Evolutionary conservation across 2,329 filamentous ascomycete species (phyloP).

Genomic region (Emergomyces orientalis): DNA sequence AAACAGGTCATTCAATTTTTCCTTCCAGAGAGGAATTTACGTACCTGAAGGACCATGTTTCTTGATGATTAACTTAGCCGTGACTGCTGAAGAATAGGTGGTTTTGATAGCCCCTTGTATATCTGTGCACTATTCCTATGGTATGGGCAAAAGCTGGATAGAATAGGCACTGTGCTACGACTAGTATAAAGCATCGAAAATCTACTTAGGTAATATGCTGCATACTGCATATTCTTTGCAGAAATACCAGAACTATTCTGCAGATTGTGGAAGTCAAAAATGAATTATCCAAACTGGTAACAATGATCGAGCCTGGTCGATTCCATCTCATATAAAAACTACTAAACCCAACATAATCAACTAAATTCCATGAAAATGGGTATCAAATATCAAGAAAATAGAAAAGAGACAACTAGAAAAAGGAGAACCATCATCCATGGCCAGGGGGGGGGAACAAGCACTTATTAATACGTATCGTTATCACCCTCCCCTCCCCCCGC

Average conservation of each 20-base stretch:
- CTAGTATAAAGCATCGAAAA: neutral
- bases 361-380: conserved; percentile 2
- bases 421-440: conserved; percentile 10
- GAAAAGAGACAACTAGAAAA: neutral
- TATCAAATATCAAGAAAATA: conserved; percentile 1
- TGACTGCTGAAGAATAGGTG: conserved; percentile 42
- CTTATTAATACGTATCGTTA: conserved; percentile 34
- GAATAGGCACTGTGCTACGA: neutral
- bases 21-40: no score
- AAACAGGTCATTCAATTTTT: conserved; percentile 42
- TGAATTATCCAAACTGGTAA: neutral
- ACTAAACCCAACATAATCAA: neutral
- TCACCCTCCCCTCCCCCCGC: conserved; percentile 46
- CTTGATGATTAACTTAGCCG: no score
- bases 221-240: neutral
- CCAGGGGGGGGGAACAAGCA: conserved; percentile 11
- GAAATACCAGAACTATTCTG: neutral
- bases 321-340: neutral
- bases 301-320: neutral
- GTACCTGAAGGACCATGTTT: no score
- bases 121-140: no score
- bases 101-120: no score
- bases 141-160: no score
- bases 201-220: neutral
- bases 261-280: neutral